Evolutionary conservation across 1,139 yeast genomes (phyloP), one percentile per base, ranked within the genome.

Genomic region (Kodamaea derodonti): DNA sequence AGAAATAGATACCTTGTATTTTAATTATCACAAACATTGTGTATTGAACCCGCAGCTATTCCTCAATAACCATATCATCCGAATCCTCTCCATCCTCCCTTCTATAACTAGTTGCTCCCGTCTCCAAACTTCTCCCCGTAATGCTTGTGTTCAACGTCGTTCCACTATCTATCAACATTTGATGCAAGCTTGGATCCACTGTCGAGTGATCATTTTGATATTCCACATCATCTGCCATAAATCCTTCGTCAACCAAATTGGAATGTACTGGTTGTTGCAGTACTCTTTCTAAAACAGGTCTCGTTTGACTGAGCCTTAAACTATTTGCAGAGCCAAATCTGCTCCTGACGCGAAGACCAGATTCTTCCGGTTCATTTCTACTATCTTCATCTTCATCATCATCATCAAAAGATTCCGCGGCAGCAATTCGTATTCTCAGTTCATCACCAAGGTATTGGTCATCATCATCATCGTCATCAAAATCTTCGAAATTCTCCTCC

Each of bases 211-310:
- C 80, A 32, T 66, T 63, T 45, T 75, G 80, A 43, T 75, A 75
- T 46, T 75, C 82, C 29, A 75, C 81, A 20, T 70, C 76, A 31
- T 69, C 74, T 1, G 80, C 81, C 80, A 75, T 75, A 42, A 73
- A 66, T 17, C 72, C 72, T 36, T 54, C 60, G 23, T 46, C 49
- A 11, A 44, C 50, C 18, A 47, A 35, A 27, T 45, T 43, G 37
- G 32, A 27, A 30, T 33, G 39, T 12, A 31, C 31, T n/a, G 31
- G 24, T 11, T 15, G 17, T 14, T 25, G 28, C 28, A 25, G 20
- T 4, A 16, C 8, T 7, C 17, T 20, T 9, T 14, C n/a, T 11
- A 13, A 7, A 10, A 14, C 12, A 4, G 32, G 30, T 3, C 35
- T 24, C 11, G 32, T 7, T 20, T 13, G 30, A 17, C 16, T 16